Percentiles rank a stretch among this genome's conserved stretches.
Conservation (phyloP, 805 yeast species). For the Groenewaldozyma salmanticensis region DNA sequence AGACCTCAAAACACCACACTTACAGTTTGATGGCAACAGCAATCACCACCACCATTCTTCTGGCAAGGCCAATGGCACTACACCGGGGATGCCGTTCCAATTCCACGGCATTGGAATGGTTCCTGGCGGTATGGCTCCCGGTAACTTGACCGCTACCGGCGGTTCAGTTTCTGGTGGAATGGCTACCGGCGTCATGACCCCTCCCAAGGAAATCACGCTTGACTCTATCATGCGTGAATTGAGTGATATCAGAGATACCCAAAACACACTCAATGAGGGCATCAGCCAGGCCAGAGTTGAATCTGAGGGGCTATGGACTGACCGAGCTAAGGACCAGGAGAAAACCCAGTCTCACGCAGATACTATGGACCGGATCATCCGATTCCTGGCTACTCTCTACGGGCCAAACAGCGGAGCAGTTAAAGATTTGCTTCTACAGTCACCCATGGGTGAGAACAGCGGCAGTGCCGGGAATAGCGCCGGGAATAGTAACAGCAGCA, state of each 20-base stretch:
- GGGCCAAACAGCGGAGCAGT: slow-evolving; percentile 28
- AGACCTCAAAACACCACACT: too few species aligned
- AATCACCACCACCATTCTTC: too few species aligned
- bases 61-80: too few species aligned
- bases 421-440: background rate
- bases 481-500: background rate
- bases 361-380: slow-evolving; percentile 75
- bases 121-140: too few species aligned
- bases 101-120: too few species aligned
- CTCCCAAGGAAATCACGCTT: slow-evolving; percentile 28
- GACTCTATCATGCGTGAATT: slow-evolving; percentile 56
- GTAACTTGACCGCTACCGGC: too few species aligned
- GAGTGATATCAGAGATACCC: slow-evolving; percentile 67
- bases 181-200: too few species aligned
- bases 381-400: slow-evolving; percentile 77
- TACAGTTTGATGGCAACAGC: too few species aligned
- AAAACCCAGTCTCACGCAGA: slow-evolving; percentile 78
- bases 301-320: slow-evolving; percentile 87
- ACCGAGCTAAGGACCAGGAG: slow-evolving; percentile 72
- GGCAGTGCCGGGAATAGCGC: slow-evolving; percentile 3
- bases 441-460: slow-evolving; percentile 1
- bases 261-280: slow-evolving; percentile 74
- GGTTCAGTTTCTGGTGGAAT: too few species aligned
- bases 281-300: slow-evolving; percentile 73
- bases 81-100: too few species aligned